phyloP scores from a whole-genome alignment of 164 flowering plant species.

The Berberis vulgaris region DNA sequence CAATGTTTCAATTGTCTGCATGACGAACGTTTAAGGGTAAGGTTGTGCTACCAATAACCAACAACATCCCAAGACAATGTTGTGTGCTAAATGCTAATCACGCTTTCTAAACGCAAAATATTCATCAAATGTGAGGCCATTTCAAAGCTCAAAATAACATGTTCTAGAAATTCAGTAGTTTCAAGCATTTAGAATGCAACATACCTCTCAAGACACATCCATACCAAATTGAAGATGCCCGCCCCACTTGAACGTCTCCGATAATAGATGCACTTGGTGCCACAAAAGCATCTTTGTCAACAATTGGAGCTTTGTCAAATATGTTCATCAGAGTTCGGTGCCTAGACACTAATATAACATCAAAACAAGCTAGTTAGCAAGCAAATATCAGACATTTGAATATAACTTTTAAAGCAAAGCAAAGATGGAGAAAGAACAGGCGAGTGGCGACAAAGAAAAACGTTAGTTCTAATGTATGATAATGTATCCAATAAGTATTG shows the following conservation, averaged over 20 bases:
- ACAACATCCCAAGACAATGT: too few species aligned
- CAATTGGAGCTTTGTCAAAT: conserved; percentile 74
- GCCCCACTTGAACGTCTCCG: conserved; percentile 84
- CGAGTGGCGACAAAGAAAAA: neutral
- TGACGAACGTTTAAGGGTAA: too few species aligned
- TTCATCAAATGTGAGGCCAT: too few species aligned
- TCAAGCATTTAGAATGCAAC: conserved; percentile 1
- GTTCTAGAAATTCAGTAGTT: too few species aligned
- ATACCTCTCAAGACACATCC: conserved; percentile 93
- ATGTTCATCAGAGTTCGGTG: conserved; percentile 89
- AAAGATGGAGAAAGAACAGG: neutral
- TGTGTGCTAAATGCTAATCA: too few species aligned
- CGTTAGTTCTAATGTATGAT: neutral
- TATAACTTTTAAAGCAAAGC: neutral
- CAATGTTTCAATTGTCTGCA: too few species aligned
- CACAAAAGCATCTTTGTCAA: conserved; percentile 77
- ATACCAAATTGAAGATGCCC: conserved; percentile 84
- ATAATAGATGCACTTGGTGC: conserved; percentile 89
- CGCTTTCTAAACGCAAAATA: too few species aligned
- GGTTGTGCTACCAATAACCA: too few species aligned
- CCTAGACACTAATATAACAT: conserved; percentile 54
- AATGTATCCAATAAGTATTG: neutral
- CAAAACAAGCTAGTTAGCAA: conserved; percentile 3
- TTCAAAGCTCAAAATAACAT: too few species aligned
- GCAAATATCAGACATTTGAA: neutral